Percentiles rank a stretch among this genome's conserved stretches.
Evolutionary conservation across 2,329 filamentous ascomycete species (phyloP).

Genomic region (Exophiala xenobiotica): DNA sequence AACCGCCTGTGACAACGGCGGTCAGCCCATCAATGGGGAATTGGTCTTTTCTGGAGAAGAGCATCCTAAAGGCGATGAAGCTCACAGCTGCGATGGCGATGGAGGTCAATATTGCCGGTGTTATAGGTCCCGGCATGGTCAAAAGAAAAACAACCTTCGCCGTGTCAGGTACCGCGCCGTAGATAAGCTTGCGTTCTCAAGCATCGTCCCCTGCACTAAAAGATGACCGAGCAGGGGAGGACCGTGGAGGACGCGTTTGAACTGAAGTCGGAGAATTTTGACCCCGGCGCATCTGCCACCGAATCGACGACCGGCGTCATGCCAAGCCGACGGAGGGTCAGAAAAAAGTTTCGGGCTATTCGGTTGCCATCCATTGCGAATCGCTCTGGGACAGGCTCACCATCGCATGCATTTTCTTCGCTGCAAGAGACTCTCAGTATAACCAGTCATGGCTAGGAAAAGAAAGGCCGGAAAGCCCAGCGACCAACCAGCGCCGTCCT

Average conservation of each 20-base stretch:
- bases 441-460: conserved; percentile 53
- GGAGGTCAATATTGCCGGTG: conserved; percentile 5
- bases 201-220: no score
- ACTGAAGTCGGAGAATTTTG: no score
- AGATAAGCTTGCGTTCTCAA: no score
- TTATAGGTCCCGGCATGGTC: no score
- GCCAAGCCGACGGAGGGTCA: conserved; percentile 10
- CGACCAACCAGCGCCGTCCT: neutral
- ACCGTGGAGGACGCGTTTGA: no score
- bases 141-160: no score
- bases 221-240: no score
- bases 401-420: no score
- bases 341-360: conserved; percentile 19
- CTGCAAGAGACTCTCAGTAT: conserved; percentile 6
- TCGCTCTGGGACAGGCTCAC: no score
- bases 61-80: conserved; percentile 33
- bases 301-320: neutral
- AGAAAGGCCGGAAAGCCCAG: conserved; percentile 64
- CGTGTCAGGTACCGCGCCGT: no score
- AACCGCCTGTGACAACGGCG: conserved; percentile 83
- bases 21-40: conserved; percentile 87
- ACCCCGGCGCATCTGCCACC: neutral
- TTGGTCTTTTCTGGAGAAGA: conserved; percentile 59
- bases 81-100: conserved; percentile 31
- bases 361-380: no score